Evolutionary conservation across 2,329 filamentous ascomycete species (phyloP), one percentile per base, ranked within the genome.

Genomic region (Moelleriella libera): DNA sequence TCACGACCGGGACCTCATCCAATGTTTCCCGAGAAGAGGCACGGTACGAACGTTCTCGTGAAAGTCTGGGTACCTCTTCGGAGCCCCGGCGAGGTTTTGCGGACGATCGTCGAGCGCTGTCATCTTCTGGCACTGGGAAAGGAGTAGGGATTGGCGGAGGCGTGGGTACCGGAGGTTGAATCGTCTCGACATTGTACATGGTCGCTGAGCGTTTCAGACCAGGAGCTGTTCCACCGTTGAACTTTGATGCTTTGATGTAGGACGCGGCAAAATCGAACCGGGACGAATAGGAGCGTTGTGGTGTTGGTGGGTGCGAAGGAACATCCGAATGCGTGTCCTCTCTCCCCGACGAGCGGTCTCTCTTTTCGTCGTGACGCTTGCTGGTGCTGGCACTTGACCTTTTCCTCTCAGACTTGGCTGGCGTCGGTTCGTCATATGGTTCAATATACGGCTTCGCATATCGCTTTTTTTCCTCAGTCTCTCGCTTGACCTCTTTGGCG

Each of bases 301-400:
- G 53, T 10, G 54, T 52, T n/a, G 58, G 51, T 6, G 54, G 51
- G 8, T 52, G 51, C 34, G 52, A 45, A 2, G 55, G 50, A 37
- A 41, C 50, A n/a, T 54, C 54, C n/a, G 50, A 43, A 7, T 55
- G 53, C 5, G 41, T 47, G 34, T 64, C 63, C n/a, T 66, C 63
- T 12, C 59, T 57, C 6, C 59, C 58, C 12, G 57, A 52, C 6
- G 63, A 63, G 34, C 60, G 59, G 49, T 66, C 63, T 28, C 60
- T 58, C 52, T 60, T 58, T 50, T 65, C 60, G 4, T 68, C 64
- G 49, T 65, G 58, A 54, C 65, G 66, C 51, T 63, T 67, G 54
- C 59, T 63, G 44, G 52, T 57, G 53, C 58, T 63, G 43, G 53
- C n/a, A 14, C 10, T 57, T 21, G 58, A 60, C 54, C 65, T 66